Percentiles rank a stretch among this genome's conserved stretches.
These are phyloP conservation scores for Phytophthora ohioensis DNA, from an alignment of 352 stramenopile species.

Conservation along the genomic window DNA sequence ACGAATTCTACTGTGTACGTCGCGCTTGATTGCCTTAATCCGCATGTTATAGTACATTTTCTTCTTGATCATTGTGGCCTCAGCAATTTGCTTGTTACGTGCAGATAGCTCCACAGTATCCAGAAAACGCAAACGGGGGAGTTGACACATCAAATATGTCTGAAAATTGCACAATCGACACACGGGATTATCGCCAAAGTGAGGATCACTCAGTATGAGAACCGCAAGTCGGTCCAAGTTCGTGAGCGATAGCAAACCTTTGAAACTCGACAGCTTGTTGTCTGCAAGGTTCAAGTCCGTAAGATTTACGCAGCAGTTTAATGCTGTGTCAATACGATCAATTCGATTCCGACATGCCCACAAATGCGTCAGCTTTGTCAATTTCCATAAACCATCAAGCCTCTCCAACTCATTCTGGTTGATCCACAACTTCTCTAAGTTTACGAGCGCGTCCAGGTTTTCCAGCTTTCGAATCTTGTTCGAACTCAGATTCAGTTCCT, in stretches of 20 bases:
- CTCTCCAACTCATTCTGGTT: conserved; percentile 80
- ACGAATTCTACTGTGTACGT: conserved; percentile 68
- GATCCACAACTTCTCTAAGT: conserved; percentile 84
- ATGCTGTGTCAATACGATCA: conserved; percentile 61
- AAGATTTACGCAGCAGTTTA: conserved; percentile 68
- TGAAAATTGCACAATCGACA: conserved; percentile 94
- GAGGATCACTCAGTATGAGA: conserved; percentile 86
- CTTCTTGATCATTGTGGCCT: conserved; percentile 94
- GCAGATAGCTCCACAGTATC: conserved; percentile 82
- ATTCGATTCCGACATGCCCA: conserved; percentile 86
- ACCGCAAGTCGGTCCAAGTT: conserved; percentile 70
- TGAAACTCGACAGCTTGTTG: conserved; percentile 89
- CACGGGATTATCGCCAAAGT: conserved; percentile 92
- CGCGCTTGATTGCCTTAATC: conserved; percentile 90
- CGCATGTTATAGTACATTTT: conserved; percentile 97
- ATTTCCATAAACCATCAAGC: conserved; percentile 63
- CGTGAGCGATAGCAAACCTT: conserved; percentile 79
- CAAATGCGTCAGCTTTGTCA: conserved; percentile 63
- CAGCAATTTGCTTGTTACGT: conserved; percentile 88
- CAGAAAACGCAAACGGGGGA: conserved; percentile 68
- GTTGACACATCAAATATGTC: conserved; percentile 92
- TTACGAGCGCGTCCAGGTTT: conserved; percentile 54
- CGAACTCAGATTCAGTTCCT: conserved; percentile 74
- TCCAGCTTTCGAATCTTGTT: conserved; percentile 73
- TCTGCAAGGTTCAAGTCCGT: conserved; percentile 88